Evolutionary conservation across 208 protist genomes (phyloP), one percentile per base, ranked within the genome.

Genomic region (Leishmania arabica): DNA sequence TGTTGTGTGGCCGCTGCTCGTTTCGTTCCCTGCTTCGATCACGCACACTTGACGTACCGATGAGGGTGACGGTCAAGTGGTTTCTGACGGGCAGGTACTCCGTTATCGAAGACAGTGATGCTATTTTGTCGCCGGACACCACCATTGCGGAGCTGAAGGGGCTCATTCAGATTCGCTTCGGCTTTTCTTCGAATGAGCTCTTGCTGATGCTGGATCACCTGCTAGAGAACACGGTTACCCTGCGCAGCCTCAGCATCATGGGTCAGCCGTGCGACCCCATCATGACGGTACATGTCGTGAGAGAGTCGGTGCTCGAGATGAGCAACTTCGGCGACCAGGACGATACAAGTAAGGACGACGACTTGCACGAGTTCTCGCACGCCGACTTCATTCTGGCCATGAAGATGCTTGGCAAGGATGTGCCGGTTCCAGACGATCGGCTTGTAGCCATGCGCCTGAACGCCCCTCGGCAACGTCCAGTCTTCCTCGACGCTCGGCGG

Each of bases 101-200:
- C 0, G 78, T 81, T 24, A 75, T 97, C 11, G 87, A 94, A 37
- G 93, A 95, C 75, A 75, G 62, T 34, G 90, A 95, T 78, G 88
- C 86, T 5, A 77, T 97, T 24, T 89, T 97, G 31, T 93, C 89
- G 42, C 85, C 89, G 6, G 76, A 91, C 77, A 88, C 87, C 1
- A 95, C 93, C 34, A 90, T 97, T 78, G 88, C 88, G 37, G 92
- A 97, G 78, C 66, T 97, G 45, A 97, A 97, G 84, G 93, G 93
- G 5, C 89, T 95, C 6, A 92, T 95, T 73, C 91, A 97, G 74
- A 89, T 95, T 37, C 88, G 78, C n/a, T 96, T 96, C n/a, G 92
- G 92, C n/a, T 96, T 96, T 70, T 77, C 84, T 31, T 81, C 85
- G 53, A 88, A 85, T 65, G 89, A 95, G 83, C 86, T 92, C 42